Base-by-base conservation (phyloP, 805 yeast genomes). In the Kockiozyma suomiensis region DNA sequence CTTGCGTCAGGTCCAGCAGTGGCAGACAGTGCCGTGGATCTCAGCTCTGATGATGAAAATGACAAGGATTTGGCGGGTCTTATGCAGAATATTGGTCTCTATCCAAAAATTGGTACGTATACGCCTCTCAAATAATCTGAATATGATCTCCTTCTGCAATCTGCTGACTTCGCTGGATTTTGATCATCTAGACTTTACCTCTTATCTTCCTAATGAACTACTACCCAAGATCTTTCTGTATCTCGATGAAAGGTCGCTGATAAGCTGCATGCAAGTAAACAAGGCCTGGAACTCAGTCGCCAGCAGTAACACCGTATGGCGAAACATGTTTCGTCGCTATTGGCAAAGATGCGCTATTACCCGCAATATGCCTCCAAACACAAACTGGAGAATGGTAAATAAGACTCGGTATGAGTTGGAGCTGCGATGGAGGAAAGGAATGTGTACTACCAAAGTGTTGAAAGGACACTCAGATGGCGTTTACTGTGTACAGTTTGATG, bases 381-480 rank as follows among this genome's bases (percentile, higher is more conserved):
- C 66, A 12, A 43, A 54, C 43, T 72, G 73, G 74, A 58, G 62
- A 48, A 19, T 40, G 7, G 49, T 73, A 30, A 71, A 65, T 54
- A 43, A 50, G 32, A 62, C 71, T 4, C 61, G 74, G 13, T 50
- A 50, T 12, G 33, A 49, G 28, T 63, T 72, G 28, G 75, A 65
- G 25, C 53, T 54, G 33, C 61, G 69, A n/a, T 73, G 75, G 75
- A 56, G 48, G 37, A 30, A 48, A 6, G 72, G 72, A 4, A 46
- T 56, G 15, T 68, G 64, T 7, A 42, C 48, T 17, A 58, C 70
- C 3, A 58, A 41, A 23, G 58, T 64, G 7, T 60, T 74, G 28
- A 56, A 51, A 3, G 97, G 97, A 3, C 98, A 92, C 70, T 77
- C 82, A 41, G 97, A 89, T 71, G 93, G 96, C 21, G 87, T 92